These are phyloP conservation scores for Tritrichomonas musculus DNA, from an alignment of 208 protist species.

Conservation along the genomic window DNA sequence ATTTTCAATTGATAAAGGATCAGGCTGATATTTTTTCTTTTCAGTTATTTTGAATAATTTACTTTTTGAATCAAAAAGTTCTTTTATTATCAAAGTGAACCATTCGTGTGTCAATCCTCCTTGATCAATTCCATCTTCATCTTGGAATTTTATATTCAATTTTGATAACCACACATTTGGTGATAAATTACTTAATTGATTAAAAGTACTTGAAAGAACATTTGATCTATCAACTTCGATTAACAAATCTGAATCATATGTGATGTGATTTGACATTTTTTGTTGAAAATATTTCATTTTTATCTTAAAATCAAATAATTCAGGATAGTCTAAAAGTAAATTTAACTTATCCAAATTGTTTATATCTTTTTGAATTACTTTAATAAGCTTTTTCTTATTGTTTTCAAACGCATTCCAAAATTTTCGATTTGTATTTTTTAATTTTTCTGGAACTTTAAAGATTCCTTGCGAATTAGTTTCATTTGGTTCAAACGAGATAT, in stretches of 20 bases:
- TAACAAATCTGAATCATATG: too few species aligned
- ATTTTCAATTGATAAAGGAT: conserved; percentile 85
- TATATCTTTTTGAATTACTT: background rate
- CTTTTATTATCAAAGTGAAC: conserved; percentile 37
- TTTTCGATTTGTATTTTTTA: background rate
- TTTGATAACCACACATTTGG: background rate
- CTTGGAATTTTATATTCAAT: conserved; percentile 38
- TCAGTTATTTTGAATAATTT: conserved; percentile 39
- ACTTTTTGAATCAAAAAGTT: conserved; percentile 45
- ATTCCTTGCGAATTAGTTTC: background rate
- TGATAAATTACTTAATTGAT: background rate
- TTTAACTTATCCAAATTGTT: background rate
- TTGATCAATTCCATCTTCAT: conserved; percentile 45
- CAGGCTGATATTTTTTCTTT: conserved; percentile 76
- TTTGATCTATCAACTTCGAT: background rate
- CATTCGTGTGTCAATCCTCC: conserved; percentile 43
- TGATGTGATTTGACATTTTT: background rate
- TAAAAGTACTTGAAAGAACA: background rate
- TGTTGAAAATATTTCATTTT: background rate
- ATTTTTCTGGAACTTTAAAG: background rate
- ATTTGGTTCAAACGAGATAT: too few species aligned
- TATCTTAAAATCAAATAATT: background rate
- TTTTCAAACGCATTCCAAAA: background rate
- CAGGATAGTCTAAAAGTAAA: background rate
- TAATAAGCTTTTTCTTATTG: background rate